Percentiles rank a stretch among this genome's conserved stretches.
Evolutionary conservation across 306 rosid genomes (phyloP).

Genomic region (Lathyrus sativus): DNA sequence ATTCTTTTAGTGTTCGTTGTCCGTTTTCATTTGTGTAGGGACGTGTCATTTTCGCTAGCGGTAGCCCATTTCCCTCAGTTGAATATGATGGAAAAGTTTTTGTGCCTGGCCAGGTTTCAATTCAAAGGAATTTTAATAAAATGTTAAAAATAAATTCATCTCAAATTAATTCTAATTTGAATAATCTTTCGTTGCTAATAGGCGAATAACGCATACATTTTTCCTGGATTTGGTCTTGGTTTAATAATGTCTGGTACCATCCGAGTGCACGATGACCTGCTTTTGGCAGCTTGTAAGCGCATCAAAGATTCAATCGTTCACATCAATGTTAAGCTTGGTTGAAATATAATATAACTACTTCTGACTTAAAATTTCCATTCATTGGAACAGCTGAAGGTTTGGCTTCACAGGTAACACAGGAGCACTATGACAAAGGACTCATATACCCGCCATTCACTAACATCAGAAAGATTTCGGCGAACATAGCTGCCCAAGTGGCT

Average conservation of each 20-base stretch:
- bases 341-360: neutral
- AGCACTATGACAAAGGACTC: constrained; percentile 80
- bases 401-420: constrained; percentile 71
- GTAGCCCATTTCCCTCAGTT: constrained; percentile 86
- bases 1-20: constrained; percentile 15
- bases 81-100: constrained; percentile 75
- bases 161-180: constrained; percentile 32
- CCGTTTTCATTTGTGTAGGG: constrained; percentile 52
- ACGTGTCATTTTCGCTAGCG: constrained; percentile 81
- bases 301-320: constrained; percentile 22
- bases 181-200: constrained; percentile 37
- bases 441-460: constrained; percentile 80
- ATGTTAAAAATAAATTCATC: neutral
- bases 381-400: constrained; percentile 85
- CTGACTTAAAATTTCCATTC: constrained; percentile 27
- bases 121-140: constrained; percentile 10
- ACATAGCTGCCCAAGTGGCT: constrained; percentile 88
- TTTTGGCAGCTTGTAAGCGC: constrained; percentile 94
- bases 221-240: constrained; percentile 95
- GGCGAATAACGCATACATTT: constrained; percentile 95
- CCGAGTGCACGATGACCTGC: constrained; percentile 86
- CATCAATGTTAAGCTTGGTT: constrained; percentile 12
- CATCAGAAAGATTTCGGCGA: constrained; percentile 95
- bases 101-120: constrained; percentile 83
- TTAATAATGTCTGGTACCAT: constrained; percentile 86